Evolutionary conservation across 164 flowering plant genomes (phyloP), one percentile per base, ranked within the genome.

Genomic region (Nelumbo lutea): DNA sequence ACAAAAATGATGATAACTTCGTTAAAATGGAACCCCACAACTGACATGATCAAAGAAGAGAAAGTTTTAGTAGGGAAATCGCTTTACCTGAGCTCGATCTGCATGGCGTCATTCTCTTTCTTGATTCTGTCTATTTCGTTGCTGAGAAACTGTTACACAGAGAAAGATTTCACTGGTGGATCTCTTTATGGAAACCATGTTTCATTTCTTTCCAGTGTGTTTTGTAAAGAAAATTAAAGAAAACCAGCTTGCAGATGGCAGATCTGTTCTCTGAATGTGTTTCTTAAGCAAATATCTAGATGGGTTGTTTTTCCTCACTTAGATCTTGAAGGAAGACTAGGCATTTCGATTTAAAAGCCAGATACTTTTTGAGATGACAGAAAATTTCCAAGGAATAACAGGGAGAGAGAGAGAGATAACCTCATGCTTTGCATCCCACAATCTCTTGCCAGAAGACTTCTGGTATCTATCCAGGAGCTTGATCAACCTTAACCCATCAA

Each of bases 371-470:
- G 27, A 27, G 27, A 27, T 27, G 27, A 27, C 27, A 27, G 27
- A 27, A 27, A 27, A 27, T 27, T 27, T 27, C 27, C 27, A 59
- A 9, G 51, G 13, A n/a, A 50, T 14, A 51, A 13, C 7, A 51
- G 9, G 10, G 55, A 51, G 10, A 13, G 14, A 52, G 57, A 52
- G 14, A 50, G 53, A 52, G 14, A 59, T 57, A 15, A 93, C 98
- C 93, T 93, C 98, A 83, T 93, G 96, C 73, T 88, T 89, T 53
- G 96, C 87, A 88, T 93, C 96, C 98, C 98, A 93, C 40, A 93
- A 70, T 79, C 69, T 89, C 78, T 83, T 83, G 57, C 90, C 90
- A 38, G 93, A 83, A 1, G 61, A 64, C 65, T 70, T 83, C 55
- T 93, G 96, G 67, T 90, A 90, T 9, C 66, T 73, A 8, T 85